Conservation (phyloP, 164 flowering plant genomes). For the Macadamia tetraphylla region DNA sequence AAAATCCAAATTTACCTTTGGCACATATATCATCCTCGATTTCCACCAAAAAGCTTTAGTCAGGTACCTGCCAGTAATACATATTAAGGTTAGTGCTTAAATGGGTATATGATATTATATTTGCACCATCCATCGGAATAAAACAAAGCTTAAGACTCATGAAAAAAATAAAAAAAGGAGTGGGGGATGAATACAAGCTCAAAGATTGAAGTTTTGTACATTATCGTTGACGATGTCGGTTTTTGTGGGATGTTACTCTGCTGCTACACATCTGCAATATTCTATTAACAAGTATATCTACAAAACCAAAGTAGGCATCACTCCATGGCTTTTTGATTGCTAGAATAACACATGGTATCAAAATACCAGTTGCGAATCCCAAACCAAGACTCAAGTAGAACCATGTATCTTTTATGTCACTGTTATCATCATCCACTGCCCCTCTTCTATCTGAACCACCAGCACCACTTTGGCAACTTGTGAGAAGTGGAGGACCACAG, state of each 20-base stretch:
- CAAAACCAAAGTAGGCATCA: constrained; percentile 23
- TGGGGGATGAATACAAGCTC: background rate
- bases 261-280: background rate
- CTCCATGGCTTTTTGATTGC: constrained; percentile 30
- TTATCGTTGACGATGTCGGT: background rate
- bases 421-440: background rate
- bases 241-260: background rate
- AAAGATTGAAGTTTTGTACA: background rate
- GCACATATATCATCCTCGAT: too few relatives aligned
- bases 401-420: constrained; percentile 22
- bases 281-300: constrained; percentile 8
- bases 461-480: constrained; percentile 13
- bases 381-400: constrained; percentile 31
- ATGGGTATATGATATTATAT: too few relatives aligned
- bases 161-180: too few relatives aligned
- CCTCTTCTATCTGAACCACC: constrained; percentile 5
- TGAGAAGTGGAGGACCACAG: constrained; percentile 33
- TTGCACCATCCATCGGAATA: too few relatives aligned
- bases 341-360: constrained; percentile 18
- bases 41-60: too few relatives aligned
- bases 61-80: too few relatives aligned
- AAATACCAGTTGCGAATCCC: constrained; percentile 37
- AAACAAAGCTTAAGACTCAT: too few relatives aligned
- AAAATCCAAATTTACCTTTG: too few relatives aligned
- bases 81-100: too few relatives aligned